Evolutionary conservation across 2,329 filamentous ascomycete genomes (phyloP), one percentile per base, ranked within the genome.

Genomic region (Colletotrichum spaethianum): DNA sequence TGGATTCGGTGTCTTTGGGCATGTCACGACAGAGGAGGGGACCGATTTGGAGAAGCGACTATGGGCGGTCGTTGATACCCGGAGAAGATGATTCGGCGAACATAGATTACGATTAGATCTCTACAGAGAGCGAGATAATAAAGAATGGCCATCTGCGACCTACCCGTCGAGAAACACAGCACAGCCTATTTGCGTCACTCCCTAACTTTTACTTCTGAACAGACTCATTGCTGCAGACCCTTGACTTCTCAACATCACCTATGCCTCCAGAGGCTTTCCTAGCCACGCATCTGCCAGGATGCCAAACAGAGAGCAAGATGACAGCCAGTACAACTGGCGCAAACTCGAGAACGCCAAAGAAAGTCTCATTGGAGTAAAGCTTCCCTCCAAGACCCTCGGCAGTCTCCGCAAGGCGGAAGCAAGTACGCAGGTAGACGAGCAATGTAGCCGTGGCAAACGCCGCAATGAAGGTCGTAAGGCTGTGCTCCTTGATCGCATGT

Each of bases 371-470:
- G 1, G 83, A 85, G 59, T 83, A 85, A 14, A 89, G 76, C 48
- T 82, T 77, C 0, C 84, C 81, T 57, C 80, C 80, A 3, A 89
- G 75, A 0, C 87, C 87, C 73, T 89, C 78, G 0, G 85, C 83
- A 0, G 87, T 89, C 78, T 90, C 88, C 1, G 86, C 85, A n/a
- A 90, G 78, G 53, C 88, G 78, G 72, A 89, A 89, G 62, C 82
- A 83, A 0, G 87, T 89, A 62, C 88, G 79, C n/a, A 90, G 74
- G 73, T 87, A 88, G 1, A 90, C 80, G 26, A 88, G 78, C 12
- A 88, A 57, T 0, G 86, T 86, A 0, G 86, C 86, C 0, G 81
- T 74, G 1, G 81, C 75, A 63, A 89, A 83, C 0, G 82, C 83
- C 1, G 76, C 73, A 4, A 82, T 79, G 70, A 90, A 90, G 0